Evolutionary conservation across 805 yeast genomes (phyloP), one percentile per base, ranked within the genome.

Genomic region (Candida cerambycidarum): DNA sequence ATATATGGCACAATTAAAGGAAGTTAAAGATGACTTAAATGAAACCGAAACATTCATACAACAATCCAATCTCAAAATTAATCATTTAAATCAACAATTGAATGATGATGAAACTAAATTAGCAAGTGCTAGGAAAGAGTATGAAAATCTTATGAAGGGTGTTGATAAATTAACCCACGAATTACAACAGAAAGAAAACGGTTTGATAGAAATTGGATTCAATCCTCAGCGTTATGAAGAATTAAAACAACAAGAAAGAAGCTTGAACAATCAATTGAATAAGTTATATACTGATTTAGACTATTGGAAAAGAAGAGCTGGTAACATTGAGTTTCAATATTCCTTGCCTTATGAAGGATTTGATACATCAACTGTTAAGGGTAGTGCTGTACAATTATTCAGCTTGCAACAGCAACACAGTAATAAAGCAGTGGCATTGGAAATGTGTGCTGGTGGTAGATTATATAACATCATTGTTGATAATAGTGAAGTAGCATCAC

Each of bases 391-490:
- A 2, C 93, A 86, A 56, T 66, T 93, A 38, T 89, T 95, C 58
- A 63, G 73, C 1, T 58, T 93, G 15, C 75, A 76, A 13, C 80
- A 82, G 33, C 58, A 70, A 0, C 78, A 83, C 38, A 58, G 65
- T 42, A 76, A 78, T 18, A 80, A 82, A 41, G 83, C 95, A 0
- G 72, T 83, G 18, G 99, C 99, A 1, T 68, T 93, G 27, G 97
- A 93, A 62, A 84, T 88, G 2, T 84, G 95, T 59, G 99, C 97
- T 2, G 99, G 99, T 37, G 95, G 92, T 4, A 73, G 90, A 52
- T 63, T 95, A 23, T 95, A 80, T 61, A 89, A 90, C 55, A 86
- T 95, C 27, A 89, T 93, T 39, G 98, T 95, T 23, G 97, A 89
- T 54, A 83, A 79, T 47, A 95, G 92, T 45, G 79, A 70, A 14